Conservation (phyloP, 257 asterid genomes). For the Nicotiana otophora region DNA sequence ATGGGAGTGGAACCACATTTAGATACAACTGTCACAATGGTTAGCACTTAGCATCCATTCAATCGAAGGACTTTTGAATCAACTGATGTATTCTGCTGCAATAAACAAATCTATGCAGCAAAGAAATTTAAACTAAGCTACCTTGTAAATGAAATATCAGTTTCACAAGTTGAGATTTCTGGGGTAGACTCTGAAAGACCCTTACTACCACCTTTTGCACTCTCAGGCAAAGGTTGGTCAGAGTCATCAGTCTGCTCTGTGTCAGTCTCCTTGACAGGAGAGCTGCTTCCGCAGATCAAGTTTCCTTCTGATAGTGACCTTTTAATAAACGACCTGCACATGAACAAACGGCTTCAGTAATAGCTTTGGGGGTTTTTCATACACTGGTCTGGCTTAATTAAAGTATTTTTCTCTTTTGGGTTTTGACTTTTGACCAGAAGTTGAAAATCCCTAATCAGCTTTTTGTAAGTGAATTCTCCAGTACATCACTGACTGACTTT, state of each 20-base stretch:
- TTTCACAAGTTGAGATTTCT: constrained; percentile 55
- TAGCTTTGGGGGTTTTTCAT: background rate
- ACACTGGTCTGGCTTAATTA: background rate
- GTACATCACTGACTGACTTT: background rate
- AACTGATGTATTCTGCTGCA: background rate
- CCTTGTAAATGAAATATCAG: constrained; percentile 52
- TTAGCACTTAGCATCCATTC: background rate
- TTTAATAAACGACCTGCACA: constrained; percentile 59
- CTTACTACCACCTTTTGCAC: constrained; percentile 20
- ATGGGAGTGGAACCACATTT: background rate
- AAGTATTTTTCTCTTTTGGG: background rate
- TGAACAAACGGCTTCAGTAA: constrained; percentile 1
- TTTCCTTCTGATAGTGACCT: constrained; percentile 88
- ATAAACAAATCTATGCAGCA: background rate
- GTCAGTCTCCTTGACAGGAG: constrained; percentile 44
- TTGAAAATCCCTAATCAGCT: background rate
- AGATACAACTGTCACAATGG: background rate
- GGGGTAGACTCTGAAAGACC: constrained; percentile 57
- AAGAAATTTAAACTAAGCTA: constrained; percentile 15
- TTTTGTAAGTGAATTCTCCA: background rate
- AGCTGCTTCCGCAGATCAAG: constrained; percentile 50
- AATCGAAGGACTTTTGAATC: background rate
- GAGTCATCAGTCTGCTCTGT: constrained; percentile 32
- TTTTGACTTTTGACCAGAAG: background rate
- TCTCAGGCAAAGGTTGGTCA: constrained; percentile 34